Conservation (phyloP, 139 green algal genomes). For the Chara braunii region DNA sequence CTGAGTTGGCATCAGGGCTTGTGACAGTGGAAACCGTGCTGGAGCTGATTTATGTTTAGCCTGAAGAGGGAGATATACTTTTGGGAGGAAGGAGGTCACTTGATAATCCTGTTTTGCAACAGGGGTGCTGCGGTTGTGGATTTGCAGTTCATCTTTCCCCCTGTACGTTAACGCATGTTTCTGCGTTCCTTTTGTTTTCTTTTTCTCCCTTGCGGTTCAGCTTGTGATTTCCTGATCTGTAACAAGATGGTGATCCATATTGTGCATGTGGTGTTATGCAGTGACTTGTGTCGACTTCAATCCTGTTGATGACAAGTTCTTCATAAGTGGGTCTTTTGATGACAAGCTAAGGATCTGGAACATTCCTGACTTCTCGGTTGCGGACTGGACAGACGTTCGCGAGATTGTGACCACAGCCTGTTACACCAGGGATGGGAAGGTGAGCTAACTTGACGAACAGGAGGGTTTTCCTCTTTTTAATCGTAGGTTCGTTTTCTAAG, state of each 20-base stretch:
- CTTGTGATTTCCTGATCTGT: too few relatives aligned
- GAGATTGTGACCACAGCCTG: slow-evolving; percentile 81
- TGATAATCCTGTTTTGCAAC: too few relatives aligned
- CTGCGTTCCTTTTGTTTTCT: too few relatives aligned
- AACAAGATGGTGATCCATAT: neutral
- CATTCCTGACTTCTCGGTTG: slow-evolving; percentile 65
- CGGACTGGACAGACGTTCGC: slow-evolving; percentile 64
- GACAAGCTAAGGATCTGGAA: slow-evolving; percentile 80
- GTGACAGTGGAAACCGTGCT: too few relatives aligned
- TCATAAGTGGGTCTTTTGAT: slow-evolving; percentile 73
- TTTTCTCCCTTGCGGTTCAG: too few relatives aligned
- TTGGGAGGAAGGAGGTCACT: too few relatives aligned
- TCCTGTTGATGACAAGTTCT: slow-evolving; percentile 67
- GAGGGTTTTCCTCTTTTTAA: slow-evolving; percentile 24
- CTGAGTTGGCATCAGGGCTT: too few relatives aligned
- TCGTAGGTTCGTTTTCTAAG: neutral
- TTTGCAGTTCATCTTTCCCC: too few relatives aligned
- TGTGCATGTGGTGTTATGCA: neutral
- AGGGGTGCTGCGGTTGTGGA: too few relatives aligned
- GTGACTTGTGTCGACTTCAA: slow-evolving; percentile 63
- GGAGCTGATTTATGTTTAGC: too few relatives aligned
- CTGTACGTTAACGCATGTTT: too few relatives aligned
- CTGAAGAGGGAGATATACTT: too few relatives aligned
- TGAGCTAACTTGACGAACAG: slow-evolving; percentile 2
- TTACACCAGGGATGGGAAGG: slow-evolving; percentile 57